Conservation (phyloP, 352 stramenopile genomes). For the Thalassiosira livingstoniorum region DNA sequence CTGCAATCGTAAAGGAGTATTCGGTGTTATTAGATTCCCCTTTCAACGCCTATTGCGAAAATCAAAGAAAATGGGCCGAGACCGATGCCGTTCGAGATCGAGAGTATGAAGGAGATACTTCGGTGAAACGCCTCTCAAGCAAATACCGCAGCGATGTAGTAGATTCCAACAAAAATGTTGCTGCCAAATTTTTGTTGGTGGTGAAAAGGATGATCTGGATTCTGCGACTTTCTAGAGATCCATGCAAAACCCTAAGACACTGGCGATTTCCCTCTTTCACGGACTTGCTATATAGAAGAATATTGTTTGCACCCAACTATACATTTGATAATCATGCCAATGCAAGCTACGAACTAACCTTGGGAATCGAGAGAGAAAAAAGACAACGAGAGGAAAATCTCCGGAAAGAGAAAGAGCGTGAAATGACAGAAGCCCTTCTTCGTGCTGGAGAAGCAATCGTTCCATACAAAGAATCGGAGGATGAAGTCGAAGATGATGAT, state of each 20-base stretch:
- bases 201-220: slow-evolving; percentile 61
- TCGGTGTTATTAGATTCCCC: slow-evolving; percentile 69
- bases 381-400: slow-evolving; percentile 53
- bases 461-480: slow-evolving; percentile 51
- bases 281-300: slow-evolving; percentile 76
- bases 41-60: slow-evolving; percentile 82
- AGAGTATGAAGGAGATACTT: slow-evolving; percentile 76
- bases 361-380: slow-evolving; percentile 76
- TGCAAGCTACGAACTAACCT: slow-evolving; percentile 80
- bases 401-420: slow-evolving; percentile 62
- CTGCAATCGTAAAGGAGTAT: slow-evolving; percentile 74
- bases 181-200: slow-evolving; percentile 39
- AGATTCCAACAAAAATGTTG: slow-evolving; percentile 54
- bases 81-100: slow-evolving; percentile 82
- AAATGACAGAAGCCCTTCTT: slow-evolving; percentile 74
- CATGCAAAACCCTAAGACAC: slow-evolving; percentile 56
- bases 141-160: slow-evolving; percentile 57
- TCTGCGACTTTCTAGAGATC: slow-evolving; percentile 54
- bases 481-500: slow-evolving; percentile 58
- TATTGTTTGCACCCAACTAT: slow-evolving; percentile 75
- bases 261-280: slow-evolving; percentile 76
- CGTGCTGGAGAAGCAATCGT: slow-evolving; percentile 69
- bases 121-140: slow-evolving; percentile 68
- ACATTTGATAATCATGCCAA: slow-evolving; percentile 76
- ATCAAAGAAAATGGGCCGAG: slow-evolving; percentile 82